These are phyloP conservation scores for Phaeodactylum tricornutum DNA, from an alignment of 108 stramenopile genomes.

Conservation along the genomic window DNA sequence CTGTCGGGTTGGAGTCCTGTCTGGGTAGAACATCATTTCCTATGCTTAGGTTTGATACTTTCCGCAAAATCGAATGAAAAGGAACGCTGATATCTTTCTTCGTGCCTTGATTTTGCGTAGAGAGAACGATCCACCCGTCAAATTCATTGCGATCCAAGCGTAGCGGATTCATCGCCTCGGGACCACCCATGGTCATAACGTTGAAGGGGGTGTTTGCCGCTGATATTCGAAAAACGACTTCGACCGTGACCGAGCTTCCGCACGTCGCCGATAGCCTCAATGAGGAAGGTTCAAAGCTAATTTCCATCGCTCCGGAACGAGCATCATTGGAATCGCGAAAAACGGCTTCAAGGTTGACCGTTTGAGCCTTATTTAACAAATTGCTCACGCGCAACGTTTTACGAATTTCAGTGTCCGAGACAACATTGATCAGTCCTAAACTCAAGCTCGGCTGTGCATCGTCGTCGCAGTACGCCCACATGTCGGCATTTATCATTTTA, in stretches of 20 bases:
- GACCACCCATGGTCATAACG: slow-evolving; percentile 12
- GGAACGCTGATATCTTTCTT: slow-evolving; percentile 14
- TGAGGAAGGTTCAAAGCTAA: background rate
- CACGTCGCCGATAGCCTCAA: background rate
- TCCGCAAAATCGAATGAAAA: slow-evolving; percentile 11
- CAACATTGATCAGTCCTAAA: slow-evolving; percentile 15
- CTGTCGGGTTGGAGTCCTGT: background rate
- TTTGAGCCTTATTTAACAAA: background rate
- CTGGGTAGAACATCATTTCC: background rate
- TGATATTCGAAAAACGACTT: slow-evolving; percentile 8
- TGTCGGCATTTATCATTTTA: slow-evolving; percentile 11
- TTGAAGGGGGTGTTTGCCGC: slow-evolving; percentile 11
- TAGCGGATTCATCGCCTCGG: background rate
- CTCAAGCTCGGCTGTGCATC: slow-evolving; percentile 15
- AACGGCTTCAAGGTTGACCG: background rate
- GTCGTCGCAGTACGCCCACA: slow-evolving; percentile 23
- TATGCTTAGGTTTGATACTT: slow-evolving; percentile 2
- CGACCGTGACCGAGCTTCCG: background rate
- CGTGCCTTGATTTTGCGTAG: background rate
- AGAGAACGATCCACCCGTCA: slow-evolving; percentile 14
- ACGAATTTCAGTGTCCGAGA: background rate
- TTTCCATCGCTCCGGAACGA: background rate
- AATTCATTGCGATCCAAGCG: slow-evolving; percentile 20
- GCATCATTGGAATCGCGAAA: background rate
- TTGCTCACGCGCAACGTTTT: background rate